Evolutionary conservation across 164 flowering plant species (phyloP).

Genomic region (Houttuynia cordata): DNA sequence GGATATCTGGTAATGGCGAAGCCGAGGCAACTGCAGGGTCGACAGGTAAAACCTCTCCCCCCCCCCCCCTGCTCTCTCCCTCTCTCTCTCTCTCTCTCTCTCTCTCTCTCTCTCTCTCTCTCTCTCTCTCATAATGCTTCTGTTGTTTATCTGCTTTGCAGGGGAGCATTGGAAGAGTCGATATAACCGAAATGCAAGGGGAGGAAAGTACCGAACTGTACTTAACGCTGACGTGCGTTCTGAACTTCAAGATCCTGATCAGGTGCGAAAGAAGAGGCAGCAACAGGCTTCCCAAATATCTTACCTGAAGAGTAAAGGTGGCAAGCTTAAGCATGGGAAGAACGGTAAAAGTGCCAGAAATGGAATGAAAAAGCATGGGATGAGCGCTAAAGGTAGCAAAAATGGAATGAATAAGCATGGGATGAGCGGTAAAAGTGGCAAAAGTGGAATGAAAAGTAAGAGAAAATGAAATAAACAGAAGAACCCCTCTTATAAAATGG

Average conservation of each 20-base stretch:
- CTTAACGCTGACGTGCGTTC: slow-evolving; percentile 82
- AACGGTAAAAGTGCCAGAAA: too few relatives aligned
- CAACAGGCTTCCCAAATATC: slow-evolving; percentile 45
- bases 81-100: too few relatives aligned
- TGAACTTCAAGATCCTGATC: slow-evolving; percentile 68
- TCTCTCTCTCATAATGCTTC: not conserved
- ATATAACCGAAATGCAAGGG: slow-evolving; percentile 31
- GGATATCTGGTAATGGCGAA: slow-evolving; percentile 24
- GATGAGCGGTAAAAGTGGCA: too few relatives aligned
- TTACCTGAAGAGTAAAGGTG: slow-evolving; percentile 37
- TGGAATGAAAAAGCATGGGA: too few relatives aligned
- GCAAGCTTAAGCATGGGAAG: slow-evolving; percentile 31
- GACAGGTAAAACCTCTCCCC: slow-evolving; percentile 34
- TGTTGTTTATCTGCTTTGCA: slow-evolving; percentile 9
- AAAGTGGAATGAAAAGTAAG: slow-evolving; percentile 16
- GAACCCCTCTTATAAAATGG: too few relatives aligned
- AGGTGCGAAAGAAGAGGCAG: slow-evolving; percentile 70
- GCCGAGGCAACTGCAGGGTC: slow-evolving; percentile 22
- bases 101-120: not conserved
- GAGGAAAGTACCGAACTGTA: slow-evolving; percentile 27
- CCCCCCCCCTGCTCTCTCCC: too few relatives aligned
- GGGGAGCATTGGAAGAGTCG: slow-evolving; percentile 20
- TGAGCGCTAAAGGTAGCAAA: too few relatives aligned
- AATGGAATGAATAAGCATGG: too few relatives aligned
- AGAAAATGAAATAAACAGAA: not conserved